Conservation (phyloP, 148 eudicot species). For the Euryodendron excelsum region DNA sequence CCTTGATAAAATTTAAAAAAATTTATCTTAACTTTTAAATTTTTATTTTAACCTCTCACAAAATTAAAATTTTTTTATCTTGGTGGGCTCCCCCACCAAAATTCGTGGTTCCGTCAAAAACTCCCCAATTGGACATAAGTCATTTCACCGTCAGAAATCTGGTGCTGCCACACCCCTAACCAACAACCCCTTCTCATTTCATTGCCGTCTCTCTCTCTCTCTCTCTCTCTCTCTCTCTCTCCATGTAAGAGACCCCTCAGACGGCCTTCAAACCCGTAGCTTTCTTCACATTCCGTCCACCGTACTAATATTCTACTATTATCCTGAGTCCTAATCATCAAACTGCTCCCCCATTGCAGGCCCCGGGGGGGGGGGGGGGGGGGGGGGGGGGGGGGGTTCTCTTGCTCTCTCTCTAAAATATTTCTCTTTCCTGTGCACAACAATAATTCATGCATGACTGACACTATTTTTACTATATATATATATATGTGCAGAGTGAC, state of each 20-base stretch:
- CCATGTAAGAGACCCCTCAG: too few relatives aligned
- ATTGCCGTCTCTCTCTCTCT: not conserved
- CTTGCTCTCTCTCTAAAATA: too few relatives aligned
- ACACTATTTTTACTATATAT: conserved; percentile 11
- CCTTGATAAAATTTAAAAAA: too few relatives aligned
- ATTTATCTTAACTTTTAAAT: too few relatives aligned
- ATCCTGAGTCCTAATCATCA: conserved; percentile 28
- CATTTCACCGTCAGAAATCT: conserved; percentile 41
- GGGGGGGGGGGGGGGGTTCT: too few relatives aligned
- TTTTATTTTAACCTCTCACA: too few relatives aligned
- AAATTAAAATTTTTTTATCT: too few relatives aligned
- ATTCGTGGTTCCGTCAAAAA: too few relatives aligned
- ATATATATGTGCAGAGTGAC: not conserved
- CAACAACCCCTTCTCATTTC: conserved; percentile 14
- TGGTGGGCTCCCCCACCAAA: too few relatives aligned
- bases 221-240: not conserved
- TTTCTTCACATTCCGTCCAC: conserved; percentile 36
- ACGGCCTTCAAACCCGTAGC: conserved; percentile 48
- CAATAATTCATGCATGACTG: conserved; percentile 47
- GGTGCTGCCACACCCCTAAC: conserved; percentile 28
- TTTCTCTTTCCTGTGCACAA: conserved; percentile 28
- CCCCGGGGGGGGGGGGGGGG: conserved; percentile 28
- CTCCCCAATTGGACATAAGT: too few relatives aligned
- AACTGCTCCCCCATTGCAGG: conserved; percentile 49
- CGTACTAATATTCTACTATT: conserved; percentile 15